A percentile compares a stretch with the other conserved stretches of the same genome.
These are phyloP conservation scores for Phialemonium atrogriseum DNA, from an alignment of 2,329 filamentous ascomycete species.

Conservation along the genomic window DNA sequence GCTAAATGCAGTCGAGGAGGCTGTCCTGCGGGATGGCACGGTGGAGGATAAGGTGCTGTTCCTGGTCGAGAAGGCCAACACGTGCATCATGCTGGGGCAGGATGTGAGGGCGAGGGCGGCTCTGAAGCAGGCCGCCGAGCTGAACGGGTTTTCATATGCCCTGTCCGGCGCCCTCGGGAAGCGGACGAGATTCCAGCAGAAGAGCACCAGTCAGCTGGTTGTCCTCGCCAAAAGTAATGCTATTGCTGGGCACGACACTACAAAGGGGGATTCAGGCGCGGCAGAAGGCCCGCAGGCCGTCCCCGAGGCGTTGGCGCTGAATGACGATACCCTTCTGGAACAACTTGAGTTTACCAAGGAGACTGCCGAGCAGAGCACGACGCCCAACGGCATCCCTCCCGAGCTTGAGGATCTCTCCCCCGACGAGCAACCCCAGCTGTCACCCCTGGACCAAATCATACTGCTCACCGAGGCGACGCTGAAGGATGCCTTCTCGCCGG, in stretches of 20 bases:
- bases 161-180: slow-evolving; percentile 84
- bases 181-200: slow-evolving; percentile 71
- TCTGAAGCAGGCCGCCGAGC: slow-evolving; percentile 56
- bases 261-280: slow-evolving; percentile 9
- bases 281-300: slow-evolving; percentile 15
- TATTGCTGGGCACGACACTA: slow-evolving; percentile 32
- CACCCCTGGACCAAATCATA: slow-evolving; percentile 81
- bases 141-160: slow-evolving; percentile 69
- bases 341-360: slow-evolving; percentile 68
- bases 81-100: slow-evolving; percentile 76
- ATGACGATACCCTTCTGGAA: slow-evolving; percentile 90
- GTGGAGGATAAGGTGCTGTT: slow-evolving; percentile 57
- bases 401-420: slow-evolving; percentile 60
- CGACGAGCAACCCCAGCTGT: slow-evolving; percentile 71
- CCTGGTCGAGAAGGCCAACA: slow-evolving; percentile 71
- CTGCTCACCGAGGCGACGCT: slow-evolving; percentile 81
- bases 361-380: slow-evolving; percentile 28
- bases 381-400: slow-evolving; percentile 41
- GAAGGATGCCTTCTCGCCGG: slow-evolving; percentile 77
- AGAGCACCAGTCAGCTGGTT: slow-evolving; percentile 78
- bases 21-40: slow-evolving; percentile 29
- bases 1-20: slow-evolving; percentile 31
- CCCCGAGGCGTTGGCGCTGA: slow-evolving; percentile 68
- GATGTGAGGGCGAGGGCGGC: slow-evolving; percentile 67
- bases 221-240: slow-evolving; percentile 84